Evolutionary conservation across 148 eudicot genomes (phyloP).

Genomic region (Beta vulgaris): DNA sequence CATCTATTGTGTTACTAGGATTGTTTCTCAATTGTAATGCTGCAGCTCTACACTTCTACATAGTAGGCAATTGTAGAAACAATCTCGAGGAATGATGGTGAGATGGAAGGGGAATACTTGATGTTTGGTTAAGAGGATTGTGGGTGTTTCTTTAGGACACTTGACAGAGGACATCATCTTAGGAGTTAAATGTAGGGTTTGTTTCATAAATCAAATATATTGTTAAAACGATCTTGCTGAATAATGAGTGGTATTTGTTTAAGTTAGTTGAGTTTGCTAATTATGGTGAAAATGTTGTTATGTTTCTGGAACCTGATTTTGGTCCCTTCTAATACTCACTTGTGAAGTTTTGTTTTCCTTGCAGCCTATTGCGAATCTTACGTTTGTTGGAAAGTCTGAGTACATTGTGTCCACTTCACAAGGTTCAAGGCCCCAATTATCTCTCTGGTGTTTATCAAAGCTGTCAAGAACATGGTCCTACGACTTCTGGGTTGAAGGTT

Average conservation of each 20-base stretch:
- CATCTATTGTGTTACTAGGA: no score
- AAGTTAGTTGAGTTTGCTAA: not conserved
- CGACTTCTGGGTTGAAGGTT: slow-evolving; percentile 74
- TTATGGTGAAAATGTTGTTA: not conserved
- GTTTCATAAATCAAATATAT: not conserved
- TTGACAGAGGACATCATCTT: not conserved
- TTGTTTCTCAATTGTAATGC: no score
- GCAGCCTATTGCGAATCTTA: slow-evolving; percentile 67
- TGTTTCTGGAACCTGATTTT: not conserved
- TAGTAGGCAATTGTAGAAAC: not conserved
- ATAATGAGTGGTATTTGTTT: not conserved
- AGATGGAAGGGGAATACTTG: not conserved
- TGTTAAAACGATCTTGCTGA: no score
- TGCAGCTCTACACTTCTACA: no score
- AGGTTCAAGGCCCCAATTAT: slow-evolving; percentile 60
- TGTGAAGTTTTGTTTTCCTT: slow-evolving; percentile 7
- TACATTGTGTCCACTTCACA: slow-evolving; percentile 68
- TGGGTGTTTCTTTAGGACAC: not conserved
- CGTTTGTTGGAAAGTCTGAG: slow-evolving; percentile 78
- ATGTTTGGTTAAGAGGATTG: not conserved
- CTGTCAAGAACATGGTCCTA: slow-evolving; percentile 67
- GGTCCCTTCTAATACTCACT: not conserved
- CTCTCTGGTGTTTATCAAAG: slow-evolving; percentile 74
- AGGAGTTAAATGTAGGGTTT: not conserved
- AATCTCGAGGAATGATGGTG: not conserved